These are phyloP conservation scores for Aplosporella prunicola DNA, from an alignment of 2,329 filamentous ascomycete genomes.

Conservation along the genomic window DNA sequence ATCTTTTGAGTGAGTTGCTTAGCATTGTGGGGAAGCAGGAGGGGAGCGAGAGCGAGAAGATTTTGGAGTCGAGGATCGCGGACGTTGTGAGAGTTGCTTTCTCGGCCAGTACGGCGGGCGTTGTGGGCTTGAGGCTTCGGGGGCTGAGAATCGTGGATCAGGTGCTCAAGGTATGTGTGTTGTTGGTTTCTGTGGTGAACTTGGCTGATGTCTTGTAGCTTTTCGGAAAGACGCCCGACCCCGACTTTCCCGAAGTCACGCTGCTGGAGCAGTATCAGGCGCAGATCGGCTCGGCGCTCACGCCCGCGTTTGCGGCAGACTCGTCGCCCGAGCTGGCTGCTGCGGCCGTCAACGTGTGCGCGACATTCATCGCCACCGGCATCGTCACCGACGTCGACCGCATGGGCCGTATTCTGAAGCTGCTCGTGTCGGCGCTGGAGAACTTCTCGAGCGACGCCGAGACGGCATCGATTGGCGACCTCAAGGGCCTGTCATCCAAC, in stretches of 20 bases:
- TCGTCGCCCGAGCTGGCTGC: conserved; percentile 93
- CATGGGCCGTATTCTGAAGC: conserved; percentile 97
- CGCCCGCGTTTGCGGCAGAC: conserved; percentile 89
- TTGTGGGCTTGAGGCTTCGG: conserved; percentile 81
- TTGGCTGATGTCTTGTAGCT: conserved; percentile 33
- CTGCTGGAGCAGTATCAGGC: conserved; percentile 96
- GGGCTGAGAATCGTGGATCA: conserved; percentile 91
- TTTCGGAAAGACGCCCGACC: conserved; percentile 95
- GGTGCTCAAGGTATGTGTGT: conserved; percentile 73
- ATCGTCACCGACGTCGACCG: conserved; percentile 95
- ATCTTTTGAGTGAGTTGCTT: conserved; percentile 76
- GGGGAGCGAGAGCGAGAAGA: conserved; percentile 66
- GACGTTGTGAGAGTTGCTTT: conserved; percentile 97
- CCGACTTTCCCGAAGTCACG: conserved; percentile 95
- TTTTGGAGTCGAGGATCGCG: conserved; percentile 72
- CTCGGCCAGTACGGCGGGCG: conserved; percentile 88
- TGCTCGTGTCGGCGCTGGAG: conserved; percentile 80
- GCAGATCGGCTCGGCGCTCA: conserved; percentile 92
- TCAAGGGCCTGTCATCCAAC: conserved; percentile 88
- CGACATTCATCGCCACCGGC: conserved; percentile 93
- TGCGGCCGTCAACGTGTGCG: conserved; percentile 93
- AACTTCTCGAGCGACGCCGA: conserved; percentile 81
- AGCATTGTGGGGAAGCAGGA: conserved; percentile 60
- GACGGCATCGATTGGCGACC: conserved; percentile 79
- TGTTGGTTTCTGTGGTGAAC: conserved; percentile 19